These are phyloP conservation scores for Magnaporthales sp. DNA, from an alignment of 2,329 filamentous ascomycete species.

Conservation along the genomic window DNA sequence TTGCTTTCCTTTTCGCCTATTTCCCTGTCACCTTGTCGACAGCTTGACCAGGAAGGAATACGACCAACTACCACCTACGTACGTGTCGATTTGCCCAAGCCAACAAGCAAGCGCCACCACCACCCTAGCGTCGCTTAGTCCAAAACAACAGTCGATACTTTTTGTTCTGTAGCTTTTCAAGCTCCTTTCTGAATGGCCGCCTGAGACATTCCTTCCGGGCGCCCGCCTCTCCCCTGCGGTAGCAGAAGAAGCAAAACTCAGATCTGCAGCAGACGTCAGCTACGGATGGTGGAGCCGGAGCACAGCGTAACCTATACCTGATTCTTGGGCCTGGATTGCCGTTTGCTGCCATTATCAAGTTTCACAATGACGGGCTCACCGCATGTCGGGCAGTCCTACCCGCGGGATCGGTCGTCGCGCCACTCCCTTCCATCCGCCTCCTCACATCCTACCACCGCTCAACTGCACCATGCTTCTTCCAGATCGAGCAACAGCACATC, in stretches of 20 bases:
- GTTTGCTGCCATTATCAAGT: not conserved
- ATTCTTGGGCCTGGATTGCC: not conserved
- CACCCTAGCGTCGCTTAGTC: not conserved
- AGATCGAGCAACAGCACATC: conserved; percentile 35
- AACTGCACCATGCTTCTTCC: conserved; percentile 33
- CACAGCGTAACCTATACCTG: not conserved
- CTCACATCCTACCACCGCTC: conserved; percentile 5
- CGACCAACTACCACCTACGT: not conserved
- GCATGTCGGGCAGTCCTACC: not conserved
- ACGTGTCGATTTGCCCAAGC: not conserved
- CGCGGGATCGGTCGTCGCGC: not conserved
- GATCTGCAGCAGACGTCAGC: not conserved
- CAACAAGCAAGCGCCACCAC: not conserved
- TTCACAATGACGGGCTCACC: not conserved
- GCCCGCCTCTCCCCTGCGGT: not conserved
- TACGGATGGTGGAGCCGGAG: not conserved
- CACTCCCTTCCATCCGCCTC: not conserved
- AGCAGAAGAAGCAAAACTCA: not conserved
- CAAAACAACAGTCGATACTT: not conserved
- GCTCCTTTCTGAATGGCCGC: not conserved
- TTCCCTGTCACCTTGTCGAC: not conserved
- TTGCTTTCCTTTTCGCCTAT: not conserved
- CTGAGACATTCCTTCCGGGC: not conserved
- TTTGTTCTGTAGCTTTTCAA: not conserved
- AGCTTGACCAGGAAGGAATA: not conserved